phyloP scores from a whole-genome alignment of 768 basidiomycete species.

The Tephrocybe sp. region DNA sequence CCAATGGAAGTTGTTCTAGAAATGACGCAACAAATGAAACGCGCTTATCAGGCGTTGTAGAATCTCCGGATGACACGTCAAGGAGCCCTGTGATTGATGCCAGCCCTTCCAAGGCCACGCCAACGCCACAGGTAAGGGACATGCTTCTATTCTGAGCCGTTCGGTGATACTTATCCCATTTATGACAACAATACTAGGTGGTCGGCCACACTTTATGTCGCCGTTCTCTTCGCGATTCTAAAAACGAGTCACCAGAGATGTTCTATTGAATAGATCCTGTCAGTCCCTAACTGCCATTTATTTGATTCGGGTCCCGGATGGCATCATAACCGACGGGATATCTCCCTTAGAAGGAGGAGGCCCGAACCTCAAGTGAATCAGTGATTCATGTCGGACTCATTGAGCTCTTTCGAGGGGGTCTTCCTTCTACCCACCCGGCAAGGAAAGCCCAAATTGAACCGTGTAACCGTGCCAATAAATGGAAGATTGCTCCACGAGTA shows the following conservation, averaged over 20 bases:
- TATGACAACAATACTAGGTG: not conserved
- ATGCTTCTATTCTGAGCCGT: not conserved
- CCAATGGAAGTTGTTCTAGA: slow-evolving; percentile 1
- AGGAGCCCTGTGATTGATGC: not conserved
- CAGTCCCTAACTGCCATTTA: not conserved
- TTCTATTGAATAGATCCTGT: not conserved
- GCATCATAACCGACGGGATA: not conserved
- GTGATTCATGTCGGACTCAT: not conserved
- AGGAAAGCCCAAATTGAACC: too few relatives aligned
- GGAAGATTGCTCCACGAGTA: too few relatives aligned
- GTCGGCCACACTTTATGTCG: not conserved
- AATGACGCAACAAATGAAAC: slow-evolving; percentile 2
- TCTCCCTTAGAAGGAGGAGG: not conserved
- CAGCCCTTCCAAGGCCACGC: not conserved
- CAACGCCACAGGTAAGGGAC: slow-evolving; percentile 1
- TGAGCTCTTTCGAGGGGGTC: too few relatives aligned
- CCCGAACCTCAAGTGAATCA: not conserved
- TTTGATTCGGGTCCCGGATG: not conserved
- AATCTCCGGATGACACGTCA: not conserved
- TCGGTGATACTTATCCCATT: not conserved
- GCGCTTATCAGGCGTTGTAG: slow-evolving; percentile 1
- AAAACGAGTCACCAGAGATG: not conserved
- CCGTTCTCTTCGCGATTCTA: not conserved
- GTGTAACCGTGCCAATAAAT: too few relatives aligned
- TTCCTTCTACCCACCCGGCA: too few relatives aligned